A percentile compares a stretch with the other conserved stretches of the same genome.
Conservation (phyloP, 768 basidiomycete genomes). For the Panus rudis region DNA sequence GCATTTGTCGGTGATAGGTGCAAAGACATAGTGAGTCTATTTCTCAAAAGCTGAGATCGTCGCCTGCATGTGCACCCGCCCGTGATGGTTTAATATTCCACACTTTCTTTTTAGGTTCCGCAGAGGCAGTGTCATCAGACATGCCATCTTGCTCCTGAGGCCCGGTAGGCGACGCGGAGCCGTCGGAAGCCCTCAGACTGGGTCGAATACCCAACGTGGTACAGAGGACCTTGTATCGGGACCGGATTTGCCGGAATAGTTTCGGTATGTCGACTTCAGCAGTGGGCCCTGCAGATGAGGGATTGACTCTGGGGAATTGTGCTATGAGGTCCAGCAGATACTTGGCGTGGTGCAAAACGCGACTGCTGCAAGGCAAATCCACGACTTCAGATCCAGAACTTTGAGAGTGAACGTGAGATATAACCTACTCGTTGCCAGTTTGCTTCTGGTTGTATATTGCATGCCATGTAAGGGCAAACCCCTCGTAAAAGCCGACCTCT, state of each 20-base stretch:
- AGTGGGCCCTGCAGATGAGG: constrained; percentile 39
- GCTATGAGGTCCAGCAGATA: constrained; percentile 65
- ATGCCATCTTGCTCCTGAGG: neutral
- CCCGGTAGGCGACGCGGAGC: neutral
- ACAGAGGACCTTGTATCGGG: constrained; percentile 83
- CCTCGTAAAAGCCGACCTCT: constrained; percentile 91
- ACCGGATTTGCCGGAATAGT: constrained; percentile 78
- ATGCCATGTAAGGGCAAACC: constrained; percentile 70
- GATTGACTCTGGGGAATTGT: constrained; percentile 75
- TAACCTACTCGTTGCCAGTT: constrained; percentile 42
- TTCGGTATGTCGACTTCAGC: constrained; percentile 64
- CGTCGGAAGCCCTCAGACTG: constrained; percentile 24
- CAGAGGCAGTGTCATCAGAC: neutral
- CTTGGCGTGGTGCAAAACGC: constrained; percentile 54
- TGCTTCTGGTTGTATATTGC: constrained; percentile 38
- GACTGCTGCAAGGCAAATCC: constrained; percentile 36
- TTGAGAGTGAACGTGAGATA: neutral
- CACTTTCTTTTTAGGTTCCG: neutral
- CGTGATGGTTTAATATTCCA: neutral
- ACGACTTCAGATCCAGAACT: neutral
- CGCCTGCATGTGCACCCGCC: neutral
- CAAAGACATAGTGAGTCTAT: too few species aligned
- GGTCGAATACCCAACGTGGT: constrained; percentile 68
- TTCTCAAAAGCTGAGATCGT: constrained; percentile 1
- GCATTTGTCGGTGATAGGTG: too few species aligned